Percentiles rank a stretch among this genome's conserved stretches.
Evolutionary conservation across 2,329 filamentous ascomycete species (phyloP).

Genomic region (Tympanopsis confertula): DNA sequence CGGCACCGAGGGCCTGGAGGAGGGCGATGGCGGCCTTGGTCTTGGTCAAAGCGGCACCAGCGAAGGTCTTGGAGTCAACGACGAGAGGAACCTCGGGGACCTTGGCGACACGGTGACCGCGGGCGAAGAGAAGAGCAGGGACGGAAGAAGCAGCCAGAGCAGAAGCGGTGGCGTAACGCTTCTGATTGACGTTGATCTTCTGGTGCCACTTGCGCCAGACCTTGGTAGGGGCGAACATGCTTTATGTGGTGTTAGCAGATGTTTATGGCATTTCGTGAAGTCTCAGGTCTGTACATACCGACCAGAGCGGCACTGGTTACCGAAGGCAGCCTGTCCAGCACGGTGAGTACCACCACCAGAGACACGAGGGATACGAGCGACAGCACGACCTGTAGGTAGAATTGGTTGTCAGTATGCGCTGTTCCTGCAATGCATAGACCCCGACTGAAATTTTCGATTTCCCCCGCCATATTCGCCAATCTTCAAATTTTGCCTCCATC

Average conservation of each 20-base stretch:
- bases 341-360: constrained; percentile 99
- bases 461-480: no score
- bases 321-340: constrained; percentile 98
- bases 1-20: constrained; percentile 82
- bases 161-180: constrained; percentile 95
- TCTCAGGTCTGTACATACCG: no score
- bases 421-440: no score
- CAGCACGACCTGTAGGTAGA: constrained; percentile 67
- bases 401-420: no score
- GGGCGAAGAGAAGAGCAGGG: constrained; percentile 86
- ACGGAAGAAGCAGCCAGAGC: constrained; percentile 93
- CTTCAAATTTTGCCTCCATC: not conserved
- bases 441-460: no score
- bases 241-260: no score
- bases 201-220: constrained; percentile 99
- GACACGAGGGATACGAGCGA: constrained; percentile 99
- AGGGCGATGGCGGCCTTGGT: constrained; percentile 78
- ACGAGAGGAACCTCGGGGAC: constrained; percentile 96
- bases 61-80: constrained; percentile 81
- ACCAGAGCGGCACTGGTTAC: constrained; percentile 99
- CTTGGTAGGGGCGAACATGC: constrained; percentile 99
- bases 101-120: constrained; percentile 86
- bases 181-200: constrained; percentile 99
- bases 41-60: constrained; percentile 69
- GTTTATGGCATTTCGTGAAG: no score